phyloP scores from a whole-genome alignment of 1,139 yeast species.

The Suhomyces taliae region DNA sequence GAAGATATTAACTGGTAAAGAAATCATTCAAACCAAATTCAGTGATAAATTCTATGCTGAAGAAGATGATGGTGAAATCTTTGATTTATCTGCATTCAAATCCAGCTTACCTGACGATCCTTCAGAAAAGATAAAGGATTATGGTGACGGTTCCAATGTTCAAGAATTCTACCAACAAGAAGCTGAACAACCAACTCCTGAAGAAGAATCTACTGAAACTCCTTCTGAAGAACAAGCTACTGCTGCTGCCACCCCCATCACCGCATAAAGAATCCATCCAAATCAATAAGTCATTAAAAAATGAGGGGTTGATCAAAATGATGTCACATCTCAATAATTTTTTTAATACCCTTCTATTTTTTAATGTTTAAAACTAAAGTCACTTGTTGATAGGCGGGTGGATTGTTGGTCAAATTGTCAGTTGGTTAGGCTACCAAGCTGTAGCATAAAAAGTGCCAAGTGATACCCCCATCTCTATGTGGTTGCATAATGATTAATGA shows the following conservation, averaged over 20 bases:
- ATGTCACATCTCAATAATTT: too few species aligned
- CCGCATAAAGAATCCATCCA: not conserved
- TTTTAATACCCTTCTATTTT: too few species aligned
- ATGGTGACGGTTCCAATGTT: slow-evolving; percentile 50
- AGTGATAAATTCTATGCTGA: slow-evolving; percentile 61
- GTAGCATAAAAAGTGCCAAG: too few species aligned
- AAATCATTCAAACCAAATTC: slow-evolving; percentile 73
- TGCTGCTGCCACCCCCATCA: not conserved
- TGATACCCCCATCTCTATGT: not conserved
- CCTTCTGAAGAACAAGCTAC: not conserved
- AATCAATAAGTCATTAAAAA: not conserved
- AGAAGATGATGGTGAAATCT: slow-evolving; percentile 58
- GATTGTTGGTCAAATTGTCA: too few species aligned
- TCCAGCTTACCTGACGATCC: slow-evolving; percentile 44
- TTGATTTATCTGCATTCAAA: slow-evolving; percentile 70
- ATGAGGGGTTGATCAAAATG: not conserved
- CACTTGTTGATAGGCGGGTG: too few species aligned
- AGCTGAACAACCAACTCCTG: slow-evolving; percentile 5
- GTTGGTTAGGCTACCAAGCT: too few species aligned
- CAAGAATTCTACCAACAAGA: slow-evolving; percentile 25
- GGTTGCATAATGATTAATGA: not conserved
- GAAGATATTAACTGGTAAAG: slow-evolving; percentile 70
- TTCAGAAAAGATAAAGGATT: slow-evolving; percentile 49
- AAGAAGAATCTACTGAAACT: not conserved
- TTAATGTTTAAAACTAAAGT: too few species aligned